A percentile compares a stretch with the other conserved stretches of the same genome.
These are phyloP conservation scores for Acer negundo DNA, from an alignment of 345 rosid genomes.

Conservation along the genomic window DNA sequence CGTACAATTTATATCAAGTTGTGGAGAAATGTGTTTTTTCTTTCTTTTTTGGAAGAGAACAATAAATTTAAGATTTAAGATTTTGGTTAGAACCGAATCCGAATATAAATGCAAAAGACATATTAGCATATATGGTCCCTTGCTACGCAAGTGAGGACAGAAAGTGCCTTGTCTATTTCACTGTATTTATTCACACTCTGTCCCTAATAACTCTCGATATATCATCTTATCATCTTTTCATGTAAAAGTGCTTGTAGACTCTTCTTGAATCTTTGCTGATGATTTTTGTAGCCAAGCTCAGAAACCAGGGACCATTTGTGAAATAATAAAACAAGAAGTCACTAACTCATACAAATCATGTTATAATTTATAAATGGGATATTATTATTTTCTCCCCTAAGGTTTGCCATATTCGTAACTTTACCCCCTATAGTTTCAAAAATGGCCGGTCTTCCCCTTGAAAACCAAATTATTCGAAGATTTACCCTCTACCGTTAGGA, in stretches of 20 bases:
- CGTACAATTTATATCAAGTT: neutral
- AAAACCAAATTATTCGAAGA: too few species aligned
- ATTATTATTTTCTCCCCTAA: too few species aligned
- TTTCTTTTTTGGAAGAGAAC: neutral
- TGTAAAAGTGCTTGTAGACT: slow-evolving; percentile 14
- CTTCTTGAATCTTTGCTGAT: neutral
- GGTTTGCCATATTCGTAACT: too few species aligned
- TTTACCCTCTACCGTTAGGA: too few species aligned
- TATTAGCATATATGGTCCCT: slow-evolving; percentile 23
- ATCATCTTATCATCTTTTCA: slow-evolving; percentile 8
- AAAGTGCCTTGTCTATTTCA: slow-evolving; percentile 22
- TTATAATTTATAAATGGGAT: too few species aligned
- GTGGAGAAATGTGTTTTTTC: neutral
- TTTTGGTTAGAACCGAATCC: too few species aligned
- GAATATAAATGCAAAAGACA: neutral
- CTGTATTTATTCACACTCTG: slow-evolving; percentile 17
- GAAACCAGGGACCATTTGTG: slow-evolving; percentile 8
- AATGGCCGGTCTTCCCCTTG: too few species aligned
- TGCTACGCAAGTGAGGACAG: slow-evolving; percentile 10
- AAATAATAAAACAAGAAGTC: neutral
- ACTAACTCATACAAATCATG: neutral
- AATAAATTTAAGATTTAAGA: neutral
- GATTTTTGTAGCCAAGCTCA: neutral
- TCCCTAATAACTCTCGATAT: too few species aligned
- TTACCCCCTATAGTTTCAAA: too few species aligned